A percentile compares a stretch with the other conserved stretches of the same genome.
Evolutionary conservation across 495 filamentous ascomycete genomes (phyloP).

Genomic region (Penicillium parvum): DNA sequence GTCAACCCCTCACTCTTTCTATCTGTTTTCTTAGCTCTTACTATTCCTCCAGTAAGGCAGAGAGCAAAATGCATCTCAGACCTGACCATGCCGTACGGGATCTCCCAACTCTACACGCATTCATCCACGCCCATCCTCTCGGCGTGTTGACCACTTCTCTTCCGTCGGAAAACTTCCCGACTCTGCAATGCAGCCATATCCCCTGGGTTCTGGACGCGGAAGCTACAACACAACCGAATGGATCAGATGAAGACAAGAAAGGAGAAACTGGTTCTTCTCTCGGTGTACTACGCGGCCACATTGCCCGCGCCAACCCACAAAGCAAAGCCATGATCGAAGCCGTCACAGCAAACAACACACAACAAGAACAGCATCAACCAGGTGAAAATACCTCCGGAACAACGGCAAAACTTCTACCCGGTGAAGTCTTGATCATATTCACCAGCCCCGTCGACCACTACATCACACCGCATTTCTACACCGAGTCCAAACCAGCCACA

Average conservation of each 20-base stretch:
- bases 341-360: conserved; percentile 14
- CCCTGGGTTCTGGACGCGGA: conserved; percentile 43
- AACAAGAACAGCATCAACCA: conserved; percentile 1
- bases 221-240: background rate
- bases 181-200: conserved; percentile 48
- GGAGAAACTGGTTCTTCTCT: background rate
- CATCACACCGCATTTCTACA: conserved; percentile 58
- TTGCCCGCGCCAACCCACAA: conserved; percentile 50
- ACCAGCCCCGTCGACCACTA: conserved; percentile 49
- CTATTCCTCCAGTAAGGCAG: background rate
- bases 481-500: conserved; percentile 49
- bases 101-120: conserved; percentile 35
- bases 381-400: background rate
- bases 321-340: conserved; percentile 50
- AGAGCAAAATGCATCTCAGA: conserved; percentile 44
- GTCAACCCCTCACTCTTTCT: conserved; percentile 4
- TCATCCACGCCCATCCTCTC: conserved; percentile 45
- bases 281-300: conserved; percentile 34
- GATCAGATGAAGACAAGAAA: background rate
- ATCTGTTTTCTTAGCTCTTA: background rate
- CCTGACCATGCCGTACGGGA: conserved; percentile 39
- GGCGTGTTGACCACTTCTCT: conserved; percentile 49
- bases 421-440: conserved; percentile 48
- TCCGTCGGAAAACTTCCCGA: conserved; percentile 30
- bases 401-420: conserved; percentile 13